phyloP scores from a whole-genome alignment of 352 stramenopile species.

The Globisporangium uncinulatum region DNA sequence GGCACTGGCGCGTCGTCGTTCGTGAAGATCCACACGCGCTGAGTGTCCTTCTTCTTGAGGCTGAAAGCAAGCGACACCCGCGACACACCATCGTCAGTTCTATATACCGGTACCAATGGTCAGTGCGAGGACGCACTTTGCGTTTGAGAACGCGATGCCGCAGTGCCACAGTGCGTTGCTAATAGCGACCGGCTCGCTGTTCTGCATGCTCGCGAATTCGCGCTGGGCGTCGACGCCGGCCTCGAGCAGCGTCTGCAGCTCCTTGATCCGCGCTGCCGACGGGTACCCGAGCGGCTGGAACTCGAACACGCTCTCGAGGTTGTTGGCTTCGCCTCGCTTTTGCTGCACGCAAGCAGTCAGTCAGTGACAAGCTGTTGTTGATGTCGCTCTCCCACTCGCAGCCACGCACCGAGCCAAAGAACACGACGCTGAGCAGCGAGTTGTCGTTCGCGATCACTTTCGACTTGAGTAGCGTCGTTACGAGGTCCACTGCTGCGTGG shows the following conservation, averaged over 20 bases:
- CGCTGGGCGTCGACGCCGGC: constrained; percentile 29
- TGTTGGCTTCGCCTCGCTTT: constrained; percentile 51
- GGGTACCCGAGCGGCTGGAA: constrained; percentile 70
- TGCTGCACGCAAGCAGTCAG: constrained; percentile 20
- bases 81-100: no score
- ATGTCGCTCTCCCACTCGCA: neutral
- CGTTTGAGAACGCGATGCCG: constrained; percentile 71
- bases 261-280: constrained; percentile 67
- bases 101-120: no score
- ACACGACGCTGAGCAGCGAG: constrained; percentile 67
- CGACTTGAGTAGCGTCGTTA: constrained; percentile 64
- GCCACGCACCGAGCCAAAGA: constrained; percentile 63
- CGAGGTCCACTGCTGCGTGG: constrained; percentile 57
- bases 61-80: constrained; percentile 17
- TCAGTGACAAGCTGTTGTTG: neutral
- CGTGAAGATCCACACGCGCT: constrained; percentile 85
- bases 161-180: constrained; percentile 84
- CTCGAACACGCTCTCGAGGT: constrained; percentile 69
- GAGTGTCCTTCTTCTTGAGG: constrained; percentile 82
- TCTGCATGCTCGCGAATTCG: constrained; percentile 53
- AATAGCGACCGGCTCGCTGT: constrained; percentile 53
- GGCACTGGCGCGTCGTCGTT: constrained; percentile 58
- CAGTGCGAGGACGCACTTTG: constrained; percentile 37
- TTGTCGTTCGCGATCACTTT: constrained; percentile 80
- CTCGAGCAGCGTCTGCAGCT: constrained; percentile 55